Base-by-base conservation (phyloP, 179 eudicot species). In the Sideroxylon spinosum region DNA sequence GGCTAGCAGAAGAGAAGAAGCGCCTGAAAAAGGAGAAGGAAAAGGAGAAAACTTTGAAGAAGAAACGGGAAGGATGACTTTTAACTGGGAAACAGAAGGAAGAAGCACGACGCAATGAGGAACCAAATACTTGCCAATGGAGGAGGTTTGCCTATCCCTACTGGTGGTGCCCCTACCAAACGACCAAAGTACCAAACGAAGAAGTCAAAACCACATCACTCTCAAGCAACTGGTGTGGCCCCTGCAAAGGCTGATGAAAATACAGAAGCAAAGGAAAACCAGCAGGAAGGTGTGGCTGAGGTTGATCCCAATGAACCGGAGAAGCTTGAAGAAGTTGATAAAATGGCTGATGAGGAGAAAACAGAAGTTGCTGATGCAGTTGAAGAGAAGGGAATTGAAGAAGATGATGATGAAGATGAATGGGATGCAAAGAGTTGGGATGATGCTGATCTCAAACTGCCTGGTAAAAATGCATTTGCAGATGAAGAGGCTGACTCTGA, bases 391-490 rank as follows among this genome's bases (percentile, higher is more conserved):
- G 89, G 79, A 71, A 71, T 67, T 60, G 89, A 84, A 64, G 87
- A 83, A 76, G 92, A 85, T 11, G 93, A 89, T 0, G 94, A 89
- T 53, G 97, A 88, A 17, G 97, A 93, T 57, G 97, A 93, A 46
- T 93, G 98, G 98, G 98, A 95, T 90, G 97, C 95, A 62, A 95
- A 95, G 83, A 91, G 97, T 80, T 95, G 95, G 97, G 98, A 93
- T 82, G 97, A 90, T 71, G 86, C 86, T 74, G 88, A 90, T 83
- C 86, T 95, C 64, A 87, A 85, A 78, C 81, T 93, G 82, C 93
- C 90, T 26, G 91, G 83, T 62, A 85, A 83, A 84, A 83, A 90
- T 80, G 88, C 95, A 59, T 95, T 95, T 86, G 87, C 88, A 29
- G 98, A 91, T 79, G 98, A 94, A 85, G 97, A 95, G 83, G 91